These are phyloP conservation scores for Alternaria postmessia DNA, from an alignment of 2,329 filamentous ascomycete genomes.

Conservation along the genomic window DNA sequence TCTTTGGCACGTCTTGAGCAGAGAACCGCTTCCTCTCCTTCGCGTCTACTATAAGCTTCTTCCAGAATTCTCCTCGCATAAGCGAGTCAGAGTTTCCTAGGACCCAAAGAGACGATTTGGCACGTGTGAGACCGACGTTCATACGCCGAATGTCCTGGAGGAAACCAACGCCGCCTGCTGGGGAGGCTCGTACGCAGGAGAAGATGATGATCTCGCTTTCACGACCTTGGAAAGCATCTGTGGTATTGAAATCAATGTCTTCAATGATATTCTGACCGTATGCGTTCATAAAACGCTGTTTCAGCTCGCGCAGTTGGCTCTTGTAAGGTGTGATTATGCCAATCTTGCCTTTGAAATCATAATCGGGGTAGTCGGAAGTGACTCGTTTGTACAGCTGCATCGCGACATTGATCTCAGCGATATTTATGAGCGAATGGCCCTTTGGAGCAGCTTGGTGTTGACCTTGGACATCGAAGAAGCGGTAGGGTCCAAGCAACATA, in stretches of 20 bases:
- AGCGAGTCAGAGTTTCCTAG: slow-evolving; percentile 90
- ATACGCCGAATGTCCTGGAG: slow-evolving; percentile 97
- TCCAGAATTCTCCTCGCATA: slow-evolving; percentile 89
- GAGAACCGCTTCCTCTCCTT: slow-evolving; percentile 78
- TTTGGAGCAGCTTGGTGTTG: slow-evolving; percentile 81
- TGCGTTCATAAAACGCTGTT: slow-evolving; percentile 72
- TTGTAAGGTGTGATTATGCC: slow-evolving; percentile 99
- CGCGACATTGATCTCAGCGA: slow-evolving; percentile 85
- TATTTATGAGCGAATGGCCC: slow-evolving; percentile 90
- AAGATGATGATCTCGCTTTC: slow-evolving; percentile 99
- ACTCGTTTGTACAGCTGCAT: slow-evolving; percentile 85
- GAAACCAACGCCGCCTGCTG: slow-evolving; percentile 97
- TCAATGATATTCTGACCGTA: slow-evolving; percentile 80
- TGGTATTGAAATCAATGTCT: slow-evolving; percentile 96
- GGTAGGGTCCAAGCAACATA: slow-evolving; percentile 84
- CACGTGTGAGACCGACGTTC: slow-evolving; percentile 97
- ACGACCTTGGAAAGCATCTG: slow-evolving; percentile 95
- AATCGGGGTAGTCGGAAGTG: slow-evolving; percentile 71
- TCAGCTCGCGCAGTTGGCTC: slow-evolving; percentile 84
- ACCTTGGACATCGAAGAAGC: slow-evolving; percentile 96
- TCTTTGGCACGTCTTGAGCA: slow-evolving; percentile 65
- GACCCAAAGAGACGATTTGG: slow-evolving; percentile 96
- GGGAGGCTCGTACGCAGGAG: slow-evolving; percentile 92
- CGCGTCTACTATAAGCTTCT: slow-evolving; percentile 83
- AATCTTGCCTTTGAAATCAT: slow-evolving; percentile 81